These are phyloP conservation scores for Microthlaspi erraticum DNA, from an alignment of 345 rosid species.

Conservation along the genomic window DNA sequence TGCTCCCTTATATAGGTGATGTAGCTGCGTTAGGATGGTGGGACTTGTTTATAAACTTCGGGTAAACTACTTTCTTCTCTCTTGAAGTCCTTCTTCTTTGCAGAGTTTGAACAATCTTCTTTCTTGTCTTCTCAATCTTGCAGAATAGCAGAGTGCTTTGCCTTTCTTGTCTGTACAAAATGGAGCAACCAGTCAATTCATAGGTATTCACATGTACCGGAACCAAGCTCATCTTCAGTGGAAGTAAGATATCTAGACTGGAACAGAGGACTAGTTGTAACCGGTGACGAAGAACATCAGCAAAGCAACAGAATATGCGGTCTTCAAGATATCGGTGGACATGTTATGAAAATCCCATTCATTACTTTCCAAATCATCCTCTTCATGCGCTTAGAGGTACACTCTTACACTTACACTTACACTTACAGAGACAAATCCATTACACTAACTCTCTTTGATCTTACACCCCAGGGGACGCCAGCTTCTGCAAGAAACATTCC, in stretches of 20 bases:
- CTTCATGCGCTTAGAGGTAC: constrained; percentile 92
- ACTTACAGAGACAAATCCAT: not conserved
- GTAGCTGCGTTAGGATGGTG: constrained; percentile 91
- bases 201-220: constrained; percentile 56
- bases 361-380: constrained; percentile 74
- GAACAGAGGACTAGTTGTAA: constrained; percentile 68
- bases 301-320: constrained; percentile 60
- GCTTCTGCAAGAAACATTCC: constrained; percentile 67
- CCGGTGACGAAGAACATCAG: constrained; percentile 62
- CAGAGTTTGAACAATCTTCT: constrained; percentile 14
- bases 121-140: constrained; percentile 4
- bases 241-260: constrained; percentile 66
- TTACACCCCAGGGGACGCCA: constrained; percentile 74
- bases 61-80: constrained; percentile 53
- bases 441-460: constrained; percentile 13
- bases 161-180: constrained; percentile 86
- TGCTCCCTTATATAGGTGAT: constrained; percentile 89
- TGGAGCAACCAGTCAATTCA: constrained; percentile 94
- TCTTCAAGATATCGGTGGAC: constrained; percentile 90
- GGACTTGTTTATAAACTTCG: constrained; percentile 88
- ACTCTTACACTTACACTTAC: constrained; percentile 45
- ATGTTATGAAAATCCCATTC: constrained; percentile 84
- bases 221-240: constrained; percentile 61
- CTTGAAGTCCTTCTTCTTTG: not conserved
- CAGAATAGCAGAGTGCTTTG: constrained; percentile 95